Base-by-base conservation (phyloP, 1,139 yeast genomes). In the Kurtzmaniella quercitrusa region DNA sequence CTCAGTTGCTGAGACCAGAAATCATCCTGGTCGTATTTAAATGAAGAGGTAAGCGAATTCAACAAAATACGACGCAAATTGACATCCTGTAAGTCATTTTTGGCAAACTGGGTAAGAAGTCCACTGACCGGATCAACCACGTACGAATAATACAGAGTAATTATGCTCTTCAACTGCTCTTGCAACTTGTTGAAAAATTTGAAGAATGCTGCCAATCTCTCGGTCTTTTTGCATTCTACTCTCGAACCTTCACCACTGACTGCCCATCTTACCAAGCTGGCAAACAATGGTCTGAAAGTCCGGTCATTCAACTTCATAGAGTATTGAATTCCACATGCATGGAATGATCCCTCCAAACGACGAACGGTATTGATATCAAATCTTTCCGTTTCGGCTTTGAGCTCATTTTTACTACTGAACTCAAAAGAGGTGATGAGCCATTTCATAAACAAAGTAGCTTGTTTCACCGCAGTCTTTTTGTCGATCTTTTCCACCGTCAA, bases 261-360 rank as follows among this genome's bases (percentile, higher is more conserved):
- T 2, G 97, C 95, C 98, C 98, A 93, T 62, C 93, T 81, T n/a
- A 85, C 90, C 57, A 89, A 72, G 34, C 83, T 74, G 6, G 93
- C 91, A 67, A 94, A 91, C 56, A 89, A 68, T 21, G 98, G 98
- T 59, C 98, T 80, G 77, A 93, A 94, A 12, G 83, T 79, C 69
- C 89, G 89, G 63, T 93, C 98, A 59, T 93, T 93, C 63, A 94
- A 77, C 63, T 93, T 91, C 84, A 93, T 77, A 21, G 93, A 95
- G 53, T 82, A 83, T 29, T 73, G 72, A 51, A 91, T 79, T 37
- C 89, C 93, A 61, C 91, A 79, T 40, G 77, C 70, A 56, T 86
- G 85, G 60, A 85, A 79, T 15, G 86, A 76, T 29, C 88, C 75
- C 60, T 91, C 98, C 49, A 91, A 79, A 55, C 95, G 79, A 60